Base-by-base conservation (phyloP, 371 early-diverging fungal species). In the Cokeromyces recurvatus region DNA sequence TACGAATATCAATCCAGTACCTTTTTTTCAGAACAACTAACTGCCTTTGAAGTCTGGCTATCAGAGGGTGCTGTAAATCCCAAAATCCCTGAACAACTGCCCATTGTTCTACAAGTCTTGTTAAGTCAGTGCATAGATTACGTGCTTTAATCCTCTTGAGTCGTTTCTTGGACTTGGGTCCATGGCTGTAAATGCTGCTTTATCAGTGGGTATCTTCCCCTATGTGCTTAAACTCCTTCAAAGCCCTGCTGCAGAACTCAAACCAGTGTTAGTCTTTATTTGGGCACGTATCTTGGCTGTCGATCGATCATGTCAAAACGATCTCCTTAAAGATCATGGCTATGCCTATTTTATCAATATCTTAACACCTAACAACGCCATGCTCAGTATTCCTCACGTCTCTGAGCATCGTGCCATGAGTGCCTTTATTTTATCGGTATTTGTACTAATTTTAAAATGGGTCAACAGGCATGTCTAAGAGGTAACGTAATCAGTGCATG, bases 31-130 rank as follows among this genome's bases (percentile, higher is more conserved):
- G 95, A 97, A 51, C 97, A 97, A 68, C 71, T 97, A 44, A 90
- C 92, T 19, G 97, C 96, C 0, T 97, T 97, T 57, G 95, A 96
- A 55, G 89, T 96, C 8, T 97, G 98, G 98, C 74, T 97, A 25
- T 66, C 85, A n/a, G 88, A 79, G 57, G 84, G 83, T 23, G 73
- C 85, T 32, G 76, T 81, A 27, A 64, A 74, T 16, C 77, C 81
- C 17, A 82, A 82, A 27, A 85, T 91, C 2, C 96, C 98, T 0
- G 89, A 91, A 52, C 97, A 97, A 64, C 66, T 98, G 41, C 97
- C 98, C 2, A 93, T 95, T 46, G 92, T 98, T 4, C 72, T 98
- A 21, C 98, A 98, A 55, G 98, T 98, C 10, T 64, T 98, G 29
- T 72, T 98, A 16, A 90, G 90, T 66, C 97, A 98, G 87, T 87